phyloP scores from a whole-genome alignment of 192 early-diverging fungal species.

The Dimargaris xerosporica region DNA sequence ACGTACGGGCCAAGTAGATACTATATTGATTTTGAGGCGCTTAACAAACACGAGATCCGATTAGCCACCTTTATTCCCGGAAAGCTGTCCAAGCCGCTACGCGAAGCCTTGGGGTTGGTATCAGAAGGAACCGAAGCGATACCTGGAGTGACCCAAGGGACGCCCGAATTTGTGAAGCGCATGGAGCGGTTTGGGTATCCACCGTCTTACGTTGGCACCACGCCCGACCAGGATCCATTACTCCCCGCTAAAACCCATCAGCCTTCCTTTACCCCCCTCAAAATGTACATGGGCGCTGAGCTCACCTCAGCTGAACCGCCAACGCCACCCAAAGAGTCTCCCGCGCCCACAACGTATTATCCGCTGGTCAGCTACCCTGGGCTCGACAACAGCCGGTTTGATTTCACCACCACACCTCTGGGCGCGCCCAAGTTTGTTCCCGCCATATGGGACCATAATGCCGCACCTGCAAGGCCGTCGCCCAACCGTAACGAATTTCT shows the following conservation, averaged over 20 bases:
- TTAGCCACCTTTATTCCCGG: neutral
- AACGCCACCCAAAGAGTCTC: neutral
- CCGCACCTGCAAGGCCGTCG: neutral
- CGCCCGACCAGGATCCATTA: neutral
- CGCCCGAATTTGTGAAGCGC: neutral
- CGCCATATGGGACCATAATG: neutral
- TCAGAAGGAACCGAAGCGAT: neutral
- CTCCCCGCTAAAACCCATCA: neutral
- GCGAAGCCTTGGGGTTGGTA: neutral
- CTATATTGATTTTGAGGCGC: too few relatives aligned
- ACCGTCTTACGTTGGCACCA: neutral
- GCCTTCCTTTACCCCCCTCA: neutral
- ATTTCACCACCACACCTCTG: neutral
- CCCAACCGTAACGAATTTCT: neutral
- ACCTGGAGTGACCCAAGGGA: neutral
- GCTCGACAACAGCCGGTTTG: neutral
- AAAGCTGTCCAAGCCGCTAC: neutral
- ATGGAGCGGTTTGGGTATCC: constrained; percentile 4
- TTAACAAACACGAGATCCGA: too few relatives aligned
- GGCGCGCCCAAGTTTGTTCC: neutral
- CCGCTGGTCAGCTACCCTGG: constrained; percentile 1
- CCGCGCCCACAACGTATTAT: neutral
- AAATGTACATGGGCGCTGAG: neutral
- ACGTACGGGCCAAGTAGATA: too few relatives aligned
- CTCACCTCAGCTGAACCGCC: neutral